Evolutionary conservation across 2,329 filamentous ascomycete species (phyloP).

Genomic region (Aspergillus pseudoviridinutans): DNA sequence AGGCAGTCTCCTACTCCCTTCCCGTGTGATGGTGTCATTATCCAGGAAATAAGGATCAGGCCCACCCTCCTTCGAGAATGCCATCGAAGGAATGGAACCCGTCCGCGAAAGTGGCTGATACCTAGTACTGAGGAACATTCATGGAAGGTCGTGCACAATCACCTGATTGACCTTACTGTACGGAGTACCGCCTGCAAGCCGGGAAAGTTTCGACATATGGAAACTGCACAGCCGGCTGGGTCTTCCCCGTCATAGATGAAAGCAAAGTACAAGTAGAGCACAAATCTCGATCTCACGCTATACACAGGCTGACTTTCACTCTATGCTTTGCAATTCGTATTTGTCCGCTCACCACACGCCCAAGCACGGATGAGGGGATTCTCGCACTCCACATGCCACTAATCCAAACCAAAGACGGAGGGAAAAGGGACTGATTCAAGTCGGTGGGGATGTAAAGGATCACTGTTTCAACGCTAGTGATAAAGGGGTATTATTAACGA

Average conservation of each 20-base stretch:
- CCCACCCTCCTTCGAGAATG: not conserved
- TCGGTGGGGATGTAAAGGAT: slow-evolving; percentile 3
- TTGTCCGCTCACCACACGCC: not conserved
- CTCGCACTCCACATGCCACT: not conserved
- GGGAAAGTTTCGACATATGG: too few relatives aligned
- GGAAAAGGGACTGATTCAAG: not conserved
- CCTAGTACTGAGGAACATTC: not conserved
- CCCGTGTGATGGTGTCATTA: not conserved
- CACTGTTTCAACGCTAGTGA: slow-evolving; percentile 16
- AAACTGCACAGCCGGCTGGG: not conserved
- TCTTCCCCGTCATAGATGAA: not conserved
- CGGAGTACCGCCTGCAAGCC: not conserved
- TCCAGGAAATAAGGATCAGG: not conserved
- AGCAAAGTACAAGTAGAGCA: not conserved
- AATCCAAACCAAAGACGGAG: not conserved
- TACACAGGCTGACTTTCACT: not conserved
- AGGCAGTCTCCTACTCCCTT: not conserved
- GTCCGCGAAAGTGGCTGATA: not conserved
- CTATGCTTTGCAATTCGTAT: not conserved
- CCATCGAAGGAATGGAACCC: not conserved
- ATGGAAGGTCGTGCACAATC: not conserved
- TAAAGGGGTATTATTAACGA: slow-evolving; percentile 26
- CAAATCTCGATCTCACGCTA: not conserved
- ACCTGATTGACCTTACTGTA: not conserved
- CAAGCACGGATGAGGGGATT: not conserved